Evolutionary conservation across 2,329 filamentous ascomycete species (phyloP).

Genomic region (Orbilia brochopaga): DNA sequence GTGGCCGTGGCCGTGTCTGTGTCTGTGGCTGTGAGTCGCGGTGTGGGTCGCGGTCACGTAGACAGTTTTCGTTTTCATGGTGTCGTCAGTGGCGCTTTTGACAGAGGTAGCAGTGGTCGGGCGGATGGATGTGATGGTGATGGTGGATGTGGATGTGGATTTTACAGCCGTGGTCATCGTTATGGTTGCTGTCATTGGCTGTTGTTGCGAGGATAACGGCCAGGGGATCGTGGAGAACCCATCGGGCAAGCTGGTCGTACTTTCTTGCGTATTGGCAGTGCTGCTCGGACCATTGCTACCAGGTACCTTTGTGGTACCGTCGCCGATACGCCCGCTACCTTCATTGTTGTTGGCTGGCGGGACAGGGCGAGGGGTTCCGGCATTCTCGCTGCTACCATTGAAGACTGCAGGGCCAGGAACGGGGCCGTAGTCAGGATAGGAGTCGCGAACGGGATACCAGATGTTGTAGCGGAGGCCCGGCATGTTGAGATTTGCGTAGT

Average conservation of each 20-base stretch:
- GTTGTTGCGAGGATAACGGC: background rate
- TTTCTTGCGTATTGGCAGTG: background rate
- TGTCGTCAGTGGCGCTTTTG: background rate
- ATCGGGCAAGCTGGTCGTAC: conserved; percentile 7
- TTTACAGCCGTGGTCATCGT: background rate
- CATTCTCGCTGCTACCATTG: conserved; percentile 19
- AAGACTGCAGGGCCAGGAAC: conserved; percentile 36
- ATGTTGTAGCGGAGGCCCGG: conserved; percentile 47
- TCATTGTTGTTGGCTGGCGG: background rate
- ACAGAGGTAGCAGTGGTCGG: background rate
- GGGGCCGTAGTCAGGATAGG: conserved; percentile 39
- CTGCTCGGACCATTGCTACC: background rate
- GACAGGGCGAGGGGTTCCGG: background rate
- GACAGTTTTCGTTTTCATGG: conserved; percentile 15
- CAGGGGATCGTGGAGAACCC: conserved; percentile 38
- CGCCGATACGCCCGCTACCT: background rate
- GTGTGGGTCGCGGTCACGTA: conserved; percentile 2
- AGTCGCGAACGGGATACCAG: conserved; percentile 28
- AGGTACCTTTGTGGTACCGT: background rate
- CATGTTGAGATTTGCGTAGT: conserved; percentile 45
- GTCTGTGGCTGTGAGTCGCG: conserved; percentile 1
- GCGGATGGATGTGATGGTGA: background rate
- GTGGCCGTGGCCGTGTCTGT: conserved; percentile 13
- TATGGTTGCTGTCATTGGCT: conserved; percentile 3
- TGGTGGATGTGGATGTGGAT: conserved; percentile 15